These are phyloP conservation scores for Lyophyllum shimeji DNA, from an alignment of 768 basidiomycete species.

Conservation along the genomic window DNA sequence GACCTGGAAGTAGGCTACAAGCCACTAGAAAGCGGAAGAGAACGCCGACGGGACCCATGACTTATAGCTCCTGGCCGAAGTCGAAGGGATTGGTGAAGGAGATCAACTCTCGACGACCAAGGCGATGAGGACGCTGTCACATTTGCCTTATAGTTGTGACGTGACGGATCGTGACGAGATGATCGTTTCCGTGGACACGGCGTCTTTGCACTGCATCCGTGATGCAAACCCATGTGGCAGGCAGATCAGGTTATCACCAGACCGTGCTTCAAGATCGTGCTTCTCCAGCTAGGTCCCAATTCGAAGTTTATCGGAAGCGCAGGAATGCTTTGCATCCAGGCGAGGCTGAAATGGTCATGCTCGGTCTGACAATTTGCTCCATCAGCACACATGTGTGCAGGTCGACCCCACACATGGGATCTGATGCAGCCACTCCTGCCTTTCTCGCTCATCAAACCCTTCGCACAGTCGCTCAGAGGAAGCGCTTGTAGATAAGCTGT, in stretches of 20 bases:
- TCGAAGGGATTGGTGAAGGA: constrained; percentile 10
- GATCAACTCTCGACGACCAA: constrained; percentile 13
- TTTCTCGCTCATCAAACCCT: neutral
- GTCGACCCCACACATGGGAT: neutral
- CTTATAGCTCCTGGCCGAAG: constrained; percentile 11
- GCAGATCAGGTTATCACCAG: too few relatives aligned
- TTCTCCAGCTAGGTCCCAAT: too few relatives aligned
- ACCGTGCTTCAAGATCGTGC: too few relatives aligned
- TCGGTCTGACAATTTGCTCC: too few relatives aligned
- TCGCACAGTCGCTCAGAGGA: neutral
- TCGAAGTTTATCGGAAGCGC: too few relatives aligned
- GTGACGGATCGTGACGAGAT: constrained; percentile 7
- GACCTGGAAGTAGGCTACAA: constrained; percentile 3
- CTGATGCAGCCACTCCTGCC: neutral
- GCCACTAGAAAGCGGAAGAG: constrained; percentile 10
- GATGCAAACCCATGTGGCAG: too few relatives aligned
- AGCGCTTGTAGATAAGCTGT: neutral
- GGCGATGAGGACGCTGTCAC: neutral
- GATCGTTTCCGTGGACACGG: constrained; percentile 7
- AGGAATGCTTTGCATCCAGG: too few relatives aligned
- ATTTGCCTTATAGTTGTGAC: neutral
- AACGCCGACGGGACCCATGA: constrained; percentile 1
- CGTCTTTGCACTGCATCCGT: neutral
- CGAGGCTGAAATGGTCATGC: too few relatives aligned
- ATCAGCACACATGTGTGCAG: neutral